Percentiles rank a stretch among this genome's conserved stretches.
Conservation (phyloP, 2,329 filamentous ascomycete species). For the Cercospora sesami region DNA sequence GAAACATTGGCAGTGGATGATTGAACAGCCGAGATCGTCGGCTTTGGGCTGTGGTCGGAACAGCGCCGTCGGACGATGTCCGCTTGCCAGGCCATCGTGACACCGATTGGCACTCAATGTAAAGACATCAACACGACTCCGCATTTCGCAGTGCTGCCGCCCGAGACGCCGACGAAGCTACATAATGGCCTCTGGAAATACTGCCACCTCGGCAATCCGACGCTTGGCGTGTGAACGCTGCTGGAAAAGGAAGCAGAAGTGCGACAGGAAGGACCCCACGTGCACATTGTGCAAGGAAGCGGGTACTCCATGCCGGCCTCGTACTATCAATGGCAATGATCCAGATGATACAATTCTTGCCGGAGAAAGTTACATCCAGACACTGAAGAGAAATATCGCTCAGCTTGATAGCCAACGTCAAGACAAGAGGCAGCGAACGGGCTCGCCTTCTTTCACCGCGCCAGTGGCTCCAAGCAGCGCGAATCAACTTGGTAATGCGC, state of each 20-base stretch:
- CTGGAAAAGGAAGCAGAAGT: conserved; percentile 16
- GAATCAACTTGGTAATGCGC: background rate
- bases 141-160: background rate
- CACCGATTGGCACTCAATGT: background rate
- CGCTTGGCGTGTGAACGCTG: conserved; percentile 14
- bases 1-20: background rate
- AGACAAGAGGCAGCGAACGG: background rate
- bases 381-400: conserved; percentile 4
- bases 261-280: conserved; percentile 4
- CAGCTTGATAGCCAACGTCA: background rate
- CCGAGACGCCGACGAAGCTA: background rate
- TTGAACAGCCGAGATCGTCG: background rate
- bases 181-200: background rate
- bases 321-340: background rate
- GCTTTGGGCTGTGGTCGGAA: background rate
- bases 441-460: background rate
- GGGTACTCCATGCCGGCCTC: background rate
- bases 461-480: background rate
- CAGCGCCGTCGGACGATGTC: background rate
- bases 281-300: conserved; percentile 7
- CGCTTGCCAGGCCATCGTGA: background rate
- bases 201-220: background rate
- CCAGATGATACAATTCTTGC: background rate
- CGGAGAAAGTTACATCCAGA: conserved; percentile 4
- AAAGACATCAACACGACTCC: background rate